Evolutionary conservation across 140 eudicot genomes (phyloP), one percentile per base, ranked within the genome.

Genomic region (Stevia rebaudiana): DNA sequence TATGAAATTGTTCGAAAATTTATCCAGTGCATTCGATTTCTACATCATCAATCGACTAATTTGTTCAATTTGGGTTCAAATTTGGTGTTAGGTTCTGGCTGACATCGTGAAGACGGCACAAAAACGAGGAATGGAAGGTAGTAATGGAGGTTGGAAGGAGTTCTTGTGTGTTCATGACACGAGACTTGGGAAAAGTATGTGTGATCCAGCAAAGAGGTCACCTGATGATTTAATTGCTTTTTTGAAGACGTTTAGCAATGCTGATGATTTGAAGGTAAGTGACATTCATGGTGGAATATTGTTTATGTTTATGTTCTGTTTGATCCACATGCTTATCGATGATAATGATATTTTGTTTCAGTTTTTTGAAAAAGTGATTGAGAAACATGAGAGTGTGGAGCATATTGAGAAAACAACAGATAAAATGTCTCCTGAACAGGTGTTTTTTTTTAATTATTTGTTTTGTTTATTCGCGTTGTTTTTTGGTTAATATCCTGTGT

Each of bases 61-160:
- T 51, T 18, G 3, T 30, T 30, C 16, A 21, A 35, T 12, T 11
- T 25, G 49, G 15, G n/a, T 17, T 53, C 21, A 42, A 33, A 36
- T 36, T 36, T 8, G 11, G 8, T 48, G 50, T 56, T 78, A 88
- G 99, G 95, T 80, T 55, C 75, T 88, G 30, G 86, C 82, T 21
- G 84, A 86, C 65, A 64, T 94, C 40, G 99, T 88, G 47, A 94
- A 94, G 63, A 61, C 83, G 80, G 79, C 90, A 62, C 99, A 88
- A 58, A 94, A 85, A 66, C 57, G 75, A 47, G 86, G 82, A 48
- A 79, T 88, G 97, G 70, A 56, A 41, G 99, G 99, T 53, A 79
- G 75, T 41, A 80, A 81, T 61, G 99, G 99, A 7, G 81, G 61
- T 3, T 94, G 99, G 99, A 94, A 94, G 78, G 94, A 94, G 13